Percentiles rank a stretch among this genome's conserved stretches.
These are phyloP conservation scores for Mesembryanthemum crystallinum DNA, from an alignment of 148 eudicot species.

Conservation along the genomic window DNA sequence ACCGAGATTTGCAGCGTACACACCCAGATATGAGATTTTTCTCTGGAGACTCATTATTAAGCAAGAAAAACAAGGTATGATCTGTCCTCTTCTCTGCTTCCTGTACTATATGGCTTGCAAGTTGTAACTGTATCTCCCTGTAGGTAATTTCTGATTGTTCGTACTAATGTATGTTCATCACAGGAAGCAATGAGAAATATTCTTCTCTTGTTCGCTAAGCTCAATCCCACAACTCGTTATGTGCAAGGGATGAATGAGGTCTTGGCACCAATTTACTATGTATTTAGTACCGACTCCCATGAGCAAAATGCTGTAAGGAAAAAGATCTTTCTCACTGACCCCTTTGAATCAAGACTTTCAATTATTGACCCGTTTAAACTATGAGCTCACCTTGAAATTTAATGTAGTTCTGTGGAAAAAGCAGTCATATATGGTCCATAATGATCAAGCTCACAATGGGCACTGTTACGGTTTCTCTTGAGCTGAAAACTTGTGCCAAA, in stretches of 20 bases:
- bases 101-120: not conserved
- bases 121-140: not conserved
- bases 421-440: no score
- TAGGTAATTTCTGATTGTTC: not conserved
- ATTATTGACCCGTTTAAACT: not conserved
- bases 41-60: constrained; percentile 40
- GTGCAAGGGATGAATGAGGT: constrained; percentile 89
- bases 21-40: constrained; percentile 64
- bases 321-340: not conserved
- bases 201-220: constrained; percentile 64
- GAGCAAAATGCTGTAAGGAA: constrained; percentile 60
- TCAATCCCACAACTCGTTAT: constrained; percentile 63
- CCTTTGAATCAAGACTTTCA: not conserved
- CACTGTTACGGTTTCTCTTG: no score
- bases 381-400: not conserved
- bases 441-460: no score
- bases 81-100: not conserved
- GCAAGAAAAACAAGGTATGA: constrained; percentile 50
- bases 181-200: constrained; percentile 73
- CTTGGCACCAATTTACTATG: constrained; percentile 58
- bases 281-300: constrained; percentile 50
- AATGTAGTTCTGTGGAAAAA: not conserved
- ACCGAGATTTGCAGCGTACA: constrained; percentile 65
- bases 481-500: not conserved
- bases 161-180: not conserved